Conservation (phyloP, 1,139 yeast species). For the Saccharomycopsis crataegensis region DNA sequence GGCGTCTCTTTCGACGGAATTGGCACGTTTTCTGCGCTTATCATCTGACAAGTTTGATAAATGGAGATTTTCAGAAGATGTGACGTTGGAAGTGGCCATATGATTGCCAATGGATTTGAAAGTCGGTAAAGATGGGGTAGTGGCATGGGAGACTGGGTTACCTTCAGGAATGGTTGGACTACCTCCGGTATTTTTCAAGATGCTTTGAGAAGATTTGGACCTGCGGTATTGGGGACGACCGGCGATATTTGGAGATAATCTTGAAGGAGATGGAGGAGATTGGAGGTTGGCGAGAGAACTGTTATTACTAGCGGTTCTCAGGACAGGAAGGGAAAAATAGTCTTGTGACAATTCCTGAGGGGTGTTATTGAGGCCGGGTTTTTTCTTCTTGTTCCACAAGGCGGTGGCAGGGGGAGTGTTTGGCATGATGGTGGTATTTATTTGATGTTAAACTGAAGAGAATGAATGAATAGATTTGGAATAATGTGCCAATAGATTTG, state of each 20-base stretch:
- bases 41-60: conserved; percentile 11
- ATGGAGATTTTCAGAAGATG: conserved; percentile 9
- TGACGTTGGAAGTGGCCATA: conserved; percentile 10
- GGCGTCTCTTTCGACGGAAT: conserved; percentile 26
- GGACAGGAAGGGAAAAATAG: background rate
- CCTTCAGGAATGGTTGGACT: conserved; percentile 15
- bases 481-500: too few relatives aligned
- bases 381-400: background rate
- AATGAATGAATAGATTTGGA: too few relatives aligned
- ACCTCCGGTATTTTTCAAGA: background rate
- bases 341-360: background rate
- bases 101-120: conserved; percentile 9
- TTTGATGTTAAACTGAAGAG: too few relatives aligned
- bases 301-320: background rate
- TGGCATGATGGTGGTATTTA: background rate
- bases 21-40: conserved; percentile 22
- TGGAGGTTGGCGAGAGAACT: too few relatives aligned
- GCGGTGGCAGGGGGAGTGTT: background rate
- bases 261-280: too few relatives aligned
- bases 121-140: conserved; percentile 12
- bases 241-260: too few relatives aligned
- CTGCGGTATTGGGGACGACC: background rate
- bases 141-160: conserved; percentile 16
- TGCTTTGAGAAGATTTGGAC: conserved; percentile 8
- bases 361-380: background rate